Conservation (phyloP, 2,329 filamentous ascomycete genomes). For the Tolypocladium sp. region DNA sequence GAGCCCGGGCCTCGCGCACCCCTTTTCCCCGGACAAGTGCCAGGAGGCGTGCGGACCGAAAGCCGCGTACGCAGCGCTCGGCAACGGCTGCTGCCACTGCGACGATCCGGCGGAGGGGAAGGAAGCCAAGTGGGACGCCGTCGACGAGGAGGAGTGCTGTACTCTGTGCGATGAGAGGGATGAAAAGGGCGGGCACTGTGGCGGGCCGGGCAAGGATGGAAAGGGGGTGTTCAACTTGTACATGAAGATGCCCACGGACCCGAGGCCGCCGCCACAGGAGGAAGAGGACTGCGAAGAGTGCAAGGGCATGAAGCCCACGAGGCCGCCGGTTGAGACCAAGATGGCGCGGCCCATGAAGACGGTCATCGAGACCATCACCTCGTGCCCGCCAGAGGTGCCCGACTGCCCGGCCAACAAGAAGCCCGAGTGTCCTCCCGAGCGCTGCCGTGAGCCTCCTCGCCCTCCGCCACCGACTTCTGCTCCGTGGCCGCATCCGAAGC, state of each 20-base stretch:
- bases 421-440: not conserved
- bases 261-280: not conserved
- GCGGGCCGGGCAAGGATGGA: constrained; percentile 7
- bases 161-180: constrained; percentile 9
- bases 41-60: constrained; percentile 7
- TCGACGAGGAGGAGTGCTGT: constrained; percentile 12
- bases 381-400: constrained; percentile 44
- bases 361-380: constrained; percentile 12
- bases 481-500: not conserved
- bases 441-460: not conserved
- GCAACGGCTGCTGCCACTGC: constrained; percentile 13
- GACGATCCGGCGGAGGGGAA: constrained; percentile 1
- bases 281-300: not conserved
- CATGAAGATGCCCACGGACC: not conserved
- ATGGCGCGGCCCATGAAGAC: not conserved
- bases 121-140: constrained; percentile 4
- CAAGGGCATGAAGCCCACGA: not conserved
- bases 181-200: constrained; percentile 12
- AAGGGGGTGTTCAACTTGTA: constrained; percentile 10
- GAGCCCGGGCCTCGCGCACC: constrained; percentile 3
- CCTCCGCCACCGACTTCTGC: not conserved
- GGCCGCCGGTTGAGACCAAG: not conserved
- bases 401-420: constrained; percentile 34
- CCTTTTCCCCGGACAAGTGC: constrained; percentile 12
- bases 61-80: constrained; percentile 12